Base-by-base conservation (phyloP, 331 rosid species). In the Ulmus americana region DNA sequence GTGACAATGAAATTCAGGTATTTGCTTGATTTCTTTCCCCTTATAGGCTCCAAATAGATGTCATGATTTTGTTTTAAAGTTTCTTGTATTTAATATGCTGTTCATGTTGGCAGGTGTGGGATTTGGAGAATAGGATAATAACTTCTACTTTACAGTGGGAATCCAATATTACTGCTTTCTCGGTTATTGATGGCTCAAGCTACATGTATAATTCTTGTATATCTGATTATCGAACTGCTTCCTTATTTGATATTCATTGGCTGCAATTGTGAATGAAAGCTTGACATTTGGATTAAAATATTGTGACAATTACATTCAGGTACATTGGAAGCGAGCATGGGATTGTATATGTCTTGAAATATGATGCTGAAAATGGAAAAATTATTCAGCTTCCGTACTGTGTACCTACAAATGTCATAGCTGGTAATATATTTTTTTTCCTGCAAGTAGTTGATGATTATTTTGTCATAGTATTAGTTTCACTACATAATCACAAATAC, bases 101-200 rank as follows among this genome's bases (percentile, higher is more conserved):
- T 68, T 77, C 75, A 79, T 79, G 64, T 71, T 76, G 82, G 64
- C 85, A 91, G 96, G 95, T 91, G 76, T 91, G 96, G 97, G 95
- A 91, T 78, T 76, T 91, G 84, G 95, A 86, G 78, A 79, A 64
- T 74, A 86, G 86, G 74, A 79, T 61, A 73, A 57, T 86, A 58
- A 95, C 87, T 81, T 79, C 88, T 68, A 60, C 84, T 64, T 72
- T 91, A 71, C 79, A 78, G 62, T 91, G 97, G 97, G 97, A 79
- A 78, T 88, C 91, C 80, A 79, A 83, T 63, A 82, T 91, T 79
- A 91, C 97, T 79, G 78, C 97, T 39, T 91, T 91, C 84, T 81
- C 96, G 72, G 82, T 88, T 61, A 79, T 87, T 65, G 70, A 76
- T 73, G 95, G 95, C 85, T 80, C 96, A 70, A 63, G 75, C 82